Evolutionary conservation across 2,329 filamentous ascomycete genomes (phyloP), one percentile per base, ranked within the genome.

Genomic region (Akanthomyces uredinophilus): DNA sequence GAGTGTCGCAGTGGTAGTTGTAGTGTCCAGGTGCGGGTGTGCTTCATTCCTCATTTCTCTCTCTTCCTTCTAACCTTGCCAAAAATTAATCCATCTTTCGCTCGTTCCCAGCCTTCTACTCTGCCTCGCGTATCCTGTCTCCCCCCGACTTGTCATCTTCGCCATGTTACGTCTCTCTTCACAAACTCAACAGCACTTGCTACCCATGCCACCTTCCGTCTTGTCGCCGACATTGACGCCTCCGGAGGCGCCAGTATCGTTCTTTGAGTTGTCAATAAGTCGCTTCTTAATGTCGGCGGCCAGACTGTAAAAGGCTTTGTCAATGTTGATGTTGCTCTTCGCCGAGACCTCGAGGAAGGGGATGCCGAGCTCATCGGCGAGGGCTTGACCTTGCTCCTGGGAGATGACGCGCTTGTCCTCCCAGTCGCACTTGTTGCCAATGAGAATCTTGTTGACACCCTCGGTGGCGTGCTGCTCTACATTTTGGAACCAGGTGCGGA

Each of bases 391-490:
- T 73, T 92, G 89, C 76, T 97, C 93, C 64, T 90, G 96, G 55
- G 91, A 92, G 47, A 99, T 90, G 61, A 91, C 92, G 69, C 95
- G 89, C 84, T 98, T 98, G 80, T 99, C 95, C 78, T 98, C 95
- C 95, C 95, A 98, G 79, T 99, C 95, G 80, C 95, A 99, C 81
- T 99, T 99, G 85, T 99, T 99, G 75, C 95, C 95, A 69, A 99
- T 97, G 68, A 99, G 86, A 74, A 99, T 98, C 84, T 98, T 99
- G 87, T 98, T 97, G 74, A 99, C 95, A 71, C 95, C 95, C 80
- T 98, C 95, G 71, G 92, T 96, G 63, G 95, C 95, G 79, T 99
- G 93, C 78, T 96, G 93, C 77, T 97, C 93, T 70, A 97, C 93
- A 79, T 99, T 98, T 74, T 93, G 93, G 81, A 99, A 99, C 95